These are phyloP conservation scores for Colletotrichum musae DNA, from an alignment of 2,329 filamentous ascomycete genomes.

Conservation along the genomic window DNA sequence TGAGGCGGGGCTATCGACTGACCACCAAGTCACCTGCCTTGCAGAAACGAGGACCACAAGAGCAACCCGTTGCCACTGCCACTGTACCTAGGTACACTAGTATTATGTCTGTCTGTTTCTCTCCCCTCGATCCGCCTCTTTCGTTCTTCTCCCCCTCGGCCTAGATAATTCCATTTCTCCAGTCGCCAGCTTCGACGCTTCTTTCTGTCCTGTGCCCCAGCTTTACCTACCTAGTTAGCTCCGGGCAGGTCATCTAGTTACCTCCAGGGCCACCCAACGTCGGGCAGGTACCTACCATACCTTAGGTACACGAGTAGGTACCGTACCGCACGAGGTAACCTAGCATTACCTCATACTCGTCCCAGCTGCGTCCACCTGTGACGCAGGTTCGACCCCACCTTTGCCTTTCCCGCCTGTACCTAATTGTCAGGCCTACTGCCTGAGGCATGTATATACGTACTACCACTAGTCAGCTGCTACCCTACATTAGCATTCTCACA, in stretches of 20 bases:
- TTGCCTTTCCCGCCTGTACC: slow-evolving; percentile 19
- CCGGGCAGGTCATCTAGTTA: no score
- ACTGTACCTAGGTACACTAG: neutral
- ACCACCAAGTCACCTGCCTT: slow-evolving; percentile 30
- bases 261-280: no score
- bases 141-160: neutral
- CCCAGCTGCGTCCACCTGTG: slow-evolving; percentile 31
- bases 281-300: no score
- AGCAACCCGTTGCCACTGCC: slow-evolving; percentile 14
- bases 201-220: slow-evolving; percentile 1
- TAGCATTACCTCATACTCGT: slow-evolving; percentile 34
- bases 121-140: no score
- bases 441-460: no score
- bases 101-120: neutral
- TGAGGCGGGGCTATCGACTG: slow-evolving; percentile 26
- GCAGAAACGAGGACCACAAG: slow-evolving; percentile 9
- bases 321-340: neutral
- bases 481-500: no score
- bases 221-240: neutral
- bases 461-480: no score
- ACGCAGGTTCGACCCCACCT: slow-evolving; percentile 38
- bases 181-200: neutral
- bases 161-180: neutral
- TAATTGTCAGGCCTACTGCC: no score
- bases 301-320: neutral